Percentiles rank a stretch among this genome's conserved stretches.
Conservation (phyloP, 768 basidiomycete species). For the Tylopilus rubrobrunneus region DNA sequence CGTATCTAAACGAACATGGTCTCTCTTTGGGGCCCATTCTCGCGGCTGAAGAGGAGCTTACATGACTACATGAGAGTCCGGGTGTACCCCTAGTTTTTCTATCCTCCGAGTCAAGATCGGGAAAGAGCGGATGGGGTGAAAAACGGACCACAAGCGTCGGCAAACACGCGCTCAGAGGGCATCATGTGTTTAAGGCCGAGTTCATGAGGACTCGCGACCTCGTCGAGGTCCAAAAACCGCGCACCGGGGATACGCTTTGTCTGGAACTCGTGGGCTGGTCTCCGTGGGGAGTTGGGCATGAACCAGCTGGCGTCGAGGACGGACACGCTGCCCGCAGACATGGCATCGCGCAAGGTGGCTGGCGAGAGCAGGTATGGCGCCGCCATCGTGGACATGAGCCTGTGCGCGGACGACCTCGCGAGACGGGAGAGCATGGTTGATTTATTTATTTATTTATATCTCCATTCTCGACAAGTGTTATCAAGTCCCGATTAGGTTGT, state of each 20-base stretch:
- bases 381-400: slow-evolving; percentile 37
- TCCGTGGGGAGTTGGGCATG: slow-evolving; percentile 85
- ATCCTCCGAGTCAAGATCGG: slow-evolving; percentile 21
- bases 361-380: slow-evolving; percentile 54
- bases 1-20: slow-evolving; percentile 56
- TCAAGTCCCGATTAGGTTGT: slow-evolving; percentile 10
- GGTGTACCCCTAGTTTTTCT: slow-evolving; percentile 71
- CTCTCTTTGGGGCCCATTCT: slow-evolving; percentile 3
- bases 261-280: slow-evolving; percentile 64
- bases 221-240: slow-evolving; percentile 76
- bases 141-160: slow-evolving; percentile 71
- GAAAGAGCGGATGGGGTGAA: slow-evolving; percentile 1
- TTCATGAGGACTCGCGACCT: slow-evolving; percentile 67
- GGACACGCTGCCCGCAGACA: slow-evolving; percentile 30
- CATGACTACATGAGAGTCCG: slow-evolving; percentile 80
- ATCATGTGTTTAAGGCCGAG: slow-evolving; percentile 94
- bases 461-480: background rate
- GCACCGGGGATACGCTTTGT: slow-evolving; percentile 67
- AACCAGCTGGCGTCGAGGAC: slow-evolving; percentile 86
- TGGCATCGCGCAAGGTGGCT: slow-evolving; percentile 38
- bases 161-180: slow-evolving; percentile 68
- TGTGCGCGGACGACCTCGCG: slow-evolving; percentile 11
- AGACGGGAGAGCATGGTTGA: slow-evolving; percentile 10
- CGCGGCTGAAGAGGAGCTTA: slow-evolving; percentile 31
- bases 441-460: slow-evolving; percentile 17